Conservation (phyloP, 2,329 filamentous ascomycete species). For the Gaeumannomyces tritici region DNA sequence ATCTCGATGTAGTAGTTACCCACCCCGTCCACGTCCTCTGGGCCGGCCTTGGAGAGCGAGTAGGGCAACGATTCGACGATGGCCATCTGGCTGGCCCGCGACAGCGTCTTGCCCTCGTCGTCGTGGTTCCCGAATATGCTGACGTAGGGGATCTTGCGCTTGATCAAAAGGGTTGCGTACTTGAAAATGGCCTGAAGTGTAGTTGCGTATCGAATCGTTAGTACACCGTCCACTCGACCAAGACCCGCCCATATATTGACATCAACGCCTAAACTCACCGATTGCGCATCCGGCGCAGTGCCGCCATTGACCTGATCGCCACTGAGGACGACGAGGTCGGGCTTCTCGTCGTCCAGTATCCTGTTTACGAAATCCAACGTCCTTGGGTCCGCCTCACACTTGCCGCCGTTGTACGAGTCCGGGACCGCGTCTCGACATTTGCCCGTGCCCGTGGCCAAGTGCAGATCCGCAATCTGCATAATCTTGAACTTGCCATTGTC, state of each 20-base stretch:
- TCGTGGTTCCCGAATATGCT: slow-evolving; percentile 97
- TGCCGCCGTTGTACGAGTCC: slow-evolving; percentile 57
- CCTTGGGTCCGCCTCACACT: slow-evolving; percentile 84
- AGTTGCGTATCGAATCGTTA: slow-evolving; percentile 8
- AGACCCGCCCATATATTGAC: neutral
- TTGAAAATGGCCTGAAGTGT: slow-evolving; percentile 72
- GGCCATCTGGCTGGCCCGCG: slow-evolving; percentile 70
- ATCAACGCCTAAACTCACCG: slow-evolving; percentile 37
- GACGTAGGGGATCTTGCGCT: slow-evolving; percentile 81
- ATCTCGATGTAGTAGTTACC: slow-evolving; percentile 95
- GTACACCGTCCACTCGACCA: slow-evolving; percentile 4
- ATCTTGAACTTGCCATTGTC: slow-evolving; percentile 96
- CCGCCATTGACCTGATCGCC: slow-evolving; percentile 96
- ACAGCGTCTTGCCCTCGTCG: slow-evolving; percentile 69
- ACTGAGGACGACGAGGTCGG: slow-evolving; percentile 82
- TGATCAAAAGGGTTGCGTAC: slow-evolving; percentile 72
- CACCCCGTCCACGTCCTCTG: slow-evolving; percentile 75
- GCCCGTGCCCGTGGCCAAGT: slow-evolving; percentile 84
- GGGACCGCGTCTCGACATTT: slow-evolving; percentile 80
- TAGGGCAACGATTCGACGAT: slow-evolving; percentile 81
- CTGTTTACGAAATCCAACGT: slow-evolving; percentile 82
- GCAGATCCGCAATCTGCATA: slow-evolving; percentile 89
- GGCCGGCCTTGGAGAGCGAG: slow-evolving; percentile 77
- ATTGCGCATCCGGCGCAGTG: slow-evolving; percentile 82
- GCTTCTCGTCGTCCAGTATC: slow-evolving; percentile 85